These are phyloP conservation scores for Globisporangium acanthophoron DNA, from an alignment of 352 stramenopile species.

Conservation along the genomic window DNA sequence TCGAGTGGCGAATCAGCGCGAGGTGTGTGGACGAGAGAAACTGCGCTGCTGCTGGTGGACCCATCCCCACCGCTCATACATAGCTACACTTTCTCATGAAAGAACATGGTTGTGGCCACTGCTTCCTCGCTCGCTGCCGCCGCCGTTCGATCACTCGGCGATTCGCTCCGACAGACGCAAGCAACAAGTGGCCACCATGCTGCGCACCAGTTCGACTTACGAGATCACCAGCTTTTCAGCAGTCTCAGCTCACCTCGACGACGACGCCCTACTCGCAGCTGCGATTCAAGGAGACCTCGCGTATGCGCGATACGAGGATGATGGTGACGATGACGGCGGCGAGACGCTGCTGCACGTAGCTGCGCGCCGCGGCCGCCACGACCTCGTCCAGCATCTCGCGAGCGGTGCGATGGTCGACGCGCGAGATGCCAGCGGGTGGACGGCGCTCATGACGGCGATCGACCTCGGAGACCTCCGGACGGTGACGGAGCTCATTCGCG, in stretches of 20 bases:
- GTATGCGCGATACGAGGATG: no score
- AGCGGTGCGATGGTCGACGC: neutral
- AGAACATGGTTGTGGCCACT: no score
- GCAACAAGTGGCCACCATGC: neutral
- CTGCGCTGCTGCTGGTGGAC: neutral
- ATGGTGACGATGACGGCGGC: no score
- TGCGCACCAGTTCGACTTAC: no score
- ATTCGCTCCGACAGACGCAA: neutral
- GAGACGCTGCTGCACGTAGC: neutral
- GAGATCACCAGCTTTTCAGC: no score
- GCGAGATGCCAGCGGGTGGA: neutral
- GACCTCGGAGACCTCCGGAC: neutral
- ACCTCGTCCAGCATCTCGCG: neutral
- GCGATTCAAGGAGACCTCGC: no score
- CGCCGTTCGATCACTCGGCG: neutral
- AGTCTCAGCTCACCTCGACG: no score
- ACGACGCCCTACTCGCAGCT: no score
- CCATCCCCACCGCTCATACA: neutral
- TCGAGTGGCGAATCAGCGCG: neutral
- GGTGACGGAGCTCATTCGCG: neutral
- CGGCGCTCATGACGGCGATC: slow-evolving; percentile 7
- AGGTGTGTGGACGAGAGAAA: neutral
- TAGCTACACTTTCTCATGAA: neutral
- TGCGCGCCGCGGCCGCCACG: neutral
- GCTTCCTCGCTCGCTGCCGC: neutral